Evolutionary conservation across 352 stramenopile genomes (phyloP).

Genomic region (Phytopythium litorale): DNA sequence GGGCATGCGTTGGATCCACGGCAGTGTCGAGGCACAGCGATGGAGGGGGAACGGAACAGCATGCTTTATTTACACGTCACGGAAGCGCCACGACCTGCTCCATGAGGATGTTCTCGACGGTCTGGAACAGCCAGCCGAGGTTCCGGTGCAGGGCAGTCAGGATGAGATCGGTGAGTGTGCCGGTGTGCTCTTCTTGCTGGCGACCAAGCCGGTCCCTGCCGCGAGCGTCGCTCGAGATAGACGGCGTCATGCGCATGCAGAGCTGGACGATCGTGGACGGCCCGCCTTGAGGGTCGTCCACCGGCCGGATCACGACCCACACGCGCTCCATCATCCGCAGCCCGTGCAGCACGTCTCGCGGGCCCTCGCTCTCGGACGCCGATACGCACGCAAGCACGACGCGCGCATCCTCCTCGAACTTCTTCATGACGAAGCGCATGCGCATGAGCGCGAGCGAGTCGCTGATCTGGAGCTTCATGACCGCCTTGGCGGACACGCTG

Average conservation of each 20-base stretch:
- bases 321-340: conserved; percentile 38
- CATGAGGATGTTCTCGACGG: conserved; percentile 56
- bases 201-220: conserved; percentile 6
- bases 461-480: conserved; percentile 33
- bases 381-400: conserved; percentile 26
- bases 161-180: conserved; percentile 42
- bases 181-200: conserved; percentile 19
- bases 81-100: conserved; percentile 16
- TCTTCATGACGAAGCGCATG: conserved; percentile 38
- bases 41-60: no score
- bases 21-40: no score
- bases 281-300: conserved; percentile 6
- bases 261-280: conserved; percentile 45
- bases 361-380: conserved; percentile 28
- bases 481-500: conserved; percentile 38
- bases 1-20: no score
- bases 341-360: conserved; percentile 25
- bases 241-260: conserved; percentile 48
- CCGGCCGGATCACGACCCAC: conserved; percentile 32
- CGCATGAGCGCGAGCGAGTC: conserved; percentile 23
- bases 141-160: conserved; percentile 42
- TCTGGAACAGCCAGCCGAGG: conserved; percentile 39
- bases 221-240: conserved; percentile 11
- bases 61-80: not conserved
- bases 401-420: conserved; percentile 17